phyloP scores from a whole-genome alignment of 495 filamentous ascomycete species.

The Annulohypoxylon maeteangense region DNA sequence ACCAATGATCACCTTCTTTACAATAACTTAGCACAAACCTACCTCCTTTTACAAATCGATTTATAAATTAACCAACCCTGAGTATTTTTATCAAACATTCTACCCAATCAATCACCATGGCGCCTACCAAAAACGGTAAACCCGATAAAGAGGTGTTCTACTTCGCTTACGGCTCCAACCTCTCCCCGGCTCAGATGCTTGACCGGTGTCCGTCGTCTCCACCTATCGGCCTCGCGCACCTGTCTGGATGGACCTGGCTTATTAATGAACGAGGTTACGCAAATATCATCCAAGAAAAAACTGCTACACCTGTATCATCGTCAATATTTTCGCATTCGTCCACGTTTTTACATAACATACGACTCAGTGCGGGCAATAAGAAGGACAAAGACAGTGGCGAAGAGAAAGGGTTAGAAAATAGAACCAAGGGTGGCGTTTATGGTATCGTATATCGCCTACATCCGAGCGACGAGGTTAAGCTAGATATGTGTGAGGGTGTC shows the following conservation, averaged over 20 bases:
- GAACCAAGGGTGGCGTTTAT: conserved; percentile 46
- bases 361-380: not conserved
- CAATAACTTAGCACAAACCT: not conserved
- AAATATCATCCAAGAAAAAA: conserved; percentile 47
- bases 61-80: not conserved
- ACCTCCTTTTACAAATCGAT: not conserved
- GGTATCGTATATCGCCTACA: conserved; percentile 54
- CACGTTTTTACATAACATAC: not conserved
- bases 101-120: conserved; percentile 12
- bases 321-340: not conserved
- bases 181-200: conserved; percentile 54
- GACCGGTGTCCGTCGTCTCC: conserved; percentile 52
- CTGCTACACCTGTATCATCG: not conserved
- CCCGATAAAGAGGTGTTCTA: conserved; percentile 31
- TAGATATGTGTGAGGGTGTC: conserved; percentile 54
- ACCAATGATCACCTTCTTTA: not conserved
- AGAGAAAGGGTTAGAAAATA: no score
- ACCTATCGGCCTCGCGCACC: conserved; percentile 50
- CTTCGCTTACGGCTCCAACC: conserved; percentile 58
- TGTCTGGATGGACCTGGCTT: conserved; percentile 54
- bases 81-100: not conserved
- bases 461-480: conserved; percentile 42
- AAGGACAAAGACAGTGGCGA: not conserved
- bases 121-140: not conserved
- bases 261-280: conserved; percentile 58